Evolutionary conservation across 1,284 basidiomycete species (phyloP).

Genomic region (Melampsora occidentalis): DNA sequence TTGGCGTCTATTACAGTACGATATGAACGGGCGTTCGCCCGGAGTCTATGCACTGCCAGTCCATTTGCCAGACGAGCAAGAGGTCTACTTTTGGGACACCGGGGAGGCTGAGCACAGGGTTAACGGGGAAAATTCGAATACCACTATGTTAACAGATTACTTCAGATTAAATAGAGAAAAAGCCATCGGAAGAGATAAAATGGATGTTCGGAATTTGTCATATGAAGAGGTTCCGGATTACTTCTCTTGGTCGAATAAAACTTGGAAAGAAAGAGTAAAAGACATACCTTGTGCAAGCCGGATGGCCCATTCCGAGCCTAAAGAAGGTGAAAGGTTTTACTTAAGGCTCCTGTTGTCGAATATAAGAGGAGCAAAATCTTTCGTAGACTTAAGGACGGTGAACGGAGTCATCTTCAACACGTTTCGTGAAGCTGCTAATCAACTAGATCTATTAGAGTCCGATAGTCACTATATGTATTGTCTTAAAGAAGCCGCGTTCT

Average conservation of each 20-base stretch:
- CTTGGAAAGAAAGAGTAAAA: too few species aligned
- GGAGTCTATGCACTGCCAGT: too few species aligned
- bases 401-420: constrained; percentile 55
- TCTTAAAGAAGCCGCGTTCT: too few species aligned
- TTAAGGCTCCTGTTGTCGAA: too few species aligned
- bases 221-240: background rate
- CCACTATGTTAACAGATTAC: background rate
- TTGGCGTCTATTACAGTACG: background rate
- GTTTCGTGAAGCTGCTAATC: too few species aligned
- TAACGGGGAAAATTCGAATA: background rate
- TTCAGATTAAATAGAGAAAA: background rate
- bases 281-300: too few species aligned
- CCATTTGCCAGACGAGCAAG: background rate
- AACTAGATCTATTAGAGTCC: too few species aligned
- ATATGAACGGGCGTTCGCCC: background rate
- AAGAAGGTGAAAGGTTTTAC: constrained; percentile 54
- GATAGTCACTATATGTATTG: too few species aligned
- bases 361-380: too few species aligned
- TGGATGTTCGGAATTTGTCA: too few species aligned
- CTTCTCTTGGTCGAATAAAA: constrained; percentile 13
- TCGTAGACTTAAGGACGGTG: too few species aligned
- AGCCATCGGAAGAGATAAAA: too few species aligned
- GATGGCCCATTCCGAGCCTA: constrained; percentile 55
- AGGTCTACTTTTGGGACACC: background rate
- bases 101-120: background rate